Evolutionary conservation across 176 grass and related monocot genomes (phyloP).

Genomic region (Oryza meyeriana): DNA sequence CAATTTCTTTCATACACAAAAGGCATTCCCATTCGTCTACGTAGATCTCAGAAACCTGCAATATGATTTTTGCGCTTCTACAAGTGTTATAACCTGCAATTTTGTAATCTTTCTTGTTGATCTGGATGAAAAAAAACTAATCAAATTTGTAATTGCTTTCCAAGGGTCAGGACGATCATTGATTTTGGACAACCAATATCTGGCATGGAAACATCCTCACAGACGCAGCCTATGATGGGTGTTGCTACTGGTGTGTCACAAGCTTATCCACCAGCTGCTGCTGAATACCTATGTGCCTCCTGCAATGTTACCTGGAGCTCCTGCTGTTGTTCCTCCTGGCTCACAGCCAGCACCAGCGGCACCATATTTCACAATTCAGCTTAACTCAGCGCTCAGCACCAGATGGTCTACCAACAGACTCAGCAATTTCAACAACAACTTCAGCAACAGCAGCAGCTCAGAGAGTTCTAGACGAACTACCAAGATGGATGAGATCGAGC

Average conservation of each 20-base stretch:
- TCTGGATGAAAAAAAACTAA: background rate
- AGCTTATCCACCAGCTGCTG: slow-evolving; percentile 30
- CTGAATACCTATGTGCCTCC: slow-evolving; percentile 27
- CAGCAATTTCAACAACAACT: slow-evolving; percentile 1
- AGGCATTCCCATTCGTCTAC: background rate
- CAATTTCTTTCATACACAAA: background rate
- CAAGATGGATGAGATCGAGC: background rate
- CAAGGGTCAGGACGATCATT: background rate
- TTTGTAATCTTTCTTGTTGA: background rate
- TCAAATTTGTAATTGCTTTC: background rate
- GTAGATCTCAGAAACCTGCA: background rate
- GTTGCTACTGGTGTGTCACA: slow-evolving; percentile 47
- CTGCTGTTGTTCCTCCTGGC: slow-evolving; percentile 18
- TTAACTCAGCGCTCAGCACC: background rate
- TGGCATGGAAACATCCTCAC: slow-evolving; percentile 53
- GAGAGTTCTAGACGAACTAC: background rate
- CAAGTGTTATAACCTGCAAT: background rate
- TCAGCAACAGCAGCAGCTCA: slow-evolving; percentile 6
- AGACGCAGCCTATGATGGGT: slow-evolving; percentile 49
- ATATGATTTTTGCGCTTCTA: too few relatives aligned
- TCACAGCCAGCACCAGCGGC: slow-evolving; percentile 30
- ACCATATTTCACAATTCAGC: slow-evolving; percentile 15
- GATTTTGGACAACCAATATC: slow-evolving; percentile 16
- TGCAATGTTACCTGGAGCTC: slow-evolving; percentile 42
- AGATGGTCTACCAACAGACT: background rate